A percentile compares a stretch with the other conserved stretches of the same genome.
Conservation (phyloP, 768 basidiomycete genomes). For the Collybia sp. region DNA sequence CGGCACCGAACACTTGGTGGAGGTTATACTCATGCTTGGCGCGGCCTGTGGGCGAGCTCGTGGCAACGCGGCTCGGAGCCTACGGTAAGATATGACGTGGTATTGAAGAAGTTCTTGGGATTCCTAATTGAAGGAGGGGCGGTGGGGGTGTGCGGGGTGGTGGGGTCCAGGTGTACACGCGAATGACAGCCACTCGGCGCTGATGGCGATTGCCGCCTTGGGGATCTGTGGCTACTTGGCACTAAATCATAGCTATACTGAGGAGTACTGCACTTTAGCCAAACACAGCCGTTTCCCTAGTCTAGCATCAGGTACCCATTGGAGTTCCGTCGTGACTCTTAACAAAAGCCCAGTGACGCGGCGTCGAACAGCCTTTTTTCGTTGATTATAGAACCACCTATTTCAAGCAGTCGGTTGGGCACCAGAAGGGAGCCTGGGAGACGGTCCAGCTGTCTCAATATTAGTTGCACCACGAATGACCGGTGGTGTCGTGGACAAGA, state of each 20-base stretch:
- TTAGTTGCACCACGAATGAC: too few species aligned
- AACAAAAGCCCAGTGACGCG: conserved; percentile 36
- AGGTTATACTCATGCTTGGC: too few species aligned
- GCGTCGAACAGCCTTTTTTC: conserved; percentile 77
- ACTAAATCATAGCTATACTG: too few species aligned
- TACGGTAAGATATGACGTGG: conserved; percentile 13
- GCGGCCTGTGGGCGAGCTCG: too few species aligned
- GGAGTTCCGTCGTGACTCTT: conserved; percentile 68
- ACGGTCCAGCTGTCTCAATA: too few species aligned
- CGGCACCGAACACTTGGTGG: too few species aligned
- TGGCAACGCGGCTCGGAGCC: too few species aligned
- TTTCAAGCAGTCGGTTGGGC: too few species aligned
- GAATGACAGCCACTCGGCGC: conserved; percentile 77
- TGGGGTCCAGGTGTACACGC: conserved; percentile 60
- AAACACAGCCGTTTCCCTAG: conserved; percentile 69
- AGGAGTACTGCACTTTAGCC: conserved; percentile 68
- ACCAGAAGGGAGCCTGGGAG: too few species aligned
- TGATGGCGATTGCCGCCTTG: conserved; percentile 69
- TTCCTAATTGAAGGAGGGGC: conserved; percentile 64
- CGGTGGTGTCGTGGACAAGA: too few species aligned
- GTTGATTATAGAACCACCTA: conserved; percentile 27
- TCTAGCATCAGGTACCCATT: conserved; percentile 81
- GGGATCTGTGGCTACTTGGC: conserved; percentile 80
- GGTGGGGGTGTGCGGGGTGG: conserved; percentile 41
- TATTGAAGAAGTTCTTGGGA: conserved; percentile 47